Evolutionary conservation across 306 rosid species (phyloP), one percentile per base, ranked within the genome.

Genomic region (Coriaria nepalensis): DNA sequence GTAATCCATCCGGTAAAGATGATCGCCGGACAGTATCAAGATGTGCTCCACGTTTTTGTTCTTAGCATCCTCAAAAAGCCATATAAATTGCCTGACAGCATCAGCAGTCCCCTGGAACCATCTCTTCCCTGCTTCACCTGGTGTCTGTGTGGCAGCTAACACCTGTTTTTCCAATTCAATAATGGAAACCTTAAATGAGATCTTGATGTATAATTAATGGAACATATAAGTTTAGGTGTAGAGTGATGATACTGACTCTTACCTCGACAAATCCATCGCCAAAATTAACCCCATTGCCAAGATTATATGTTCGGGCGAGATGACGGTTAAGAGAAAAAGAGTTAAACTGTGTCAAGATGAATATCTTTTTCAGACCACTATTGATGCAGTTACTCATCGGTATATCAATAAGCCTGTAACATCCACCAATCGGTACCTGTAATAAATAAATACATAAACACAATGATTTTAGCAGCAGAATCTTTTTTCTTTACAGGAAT

Each of bases 311-410:
- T 4, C 57, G 57, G 37, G 57, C 45, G 34, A 52, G 57, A 52
- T 52, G 57, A 35, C 57, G 10, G 8, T 52, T 52, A 7, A 52
- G 57, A 4, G 57, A 52, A 6, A 45, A 3, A 4, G 57, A 52
- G 4, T 52, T 52, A 35, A 52, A 52, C 14, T 52, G 57, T 6
- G 57, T 52, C 10, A 52, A 45, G 10, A 52, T 52, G 10, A 37
- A 52, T 6, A 52, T 45, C 7, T 52, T 52, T 43, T 52, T 52
- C 35, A 52, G 38, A 37, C 57, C 57, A 10, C 57, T 52, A 45
- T 52, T 52, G 9, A 52, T 52, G 15, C 57, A 52, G 10, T 52
- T 52, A 14, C 57, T 52, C 57, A 52, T 52, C 45, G 57, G 57
- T 45, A 52, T 45, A 33, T 52, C 57, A 7, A 52, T 52, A 13